Evolutionary conservation across 306 rosid species (phyloP), one percentile per base, ranked within the genome.

Genomic region (Lathyrus oleraceus): DNA sequence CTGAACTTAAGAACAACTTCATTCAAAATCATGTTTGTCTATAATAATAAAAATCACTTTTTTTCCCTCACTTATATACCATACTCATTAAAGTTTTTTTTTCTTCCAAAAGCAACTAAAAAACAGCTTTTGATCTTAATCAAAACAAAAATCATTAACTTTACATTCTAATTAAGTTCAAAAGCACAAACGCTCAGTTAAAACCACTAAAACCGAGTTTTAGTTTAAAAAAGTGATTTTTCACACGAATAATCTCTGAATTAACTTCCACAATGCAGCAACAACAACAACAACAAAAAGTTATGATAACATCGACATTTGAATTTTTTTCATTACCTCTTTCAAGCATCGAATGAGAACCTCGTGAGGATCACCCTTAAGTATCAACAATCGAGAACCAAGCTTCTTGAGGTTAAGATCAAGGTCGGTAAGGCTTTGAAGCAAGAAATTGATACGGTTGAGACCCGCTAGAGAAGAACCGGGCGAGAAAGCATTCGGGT

Each of bases 381-480:
- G 85, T 48, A 90, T 74, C 79, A 94, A 61, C 61, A 94, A 76
- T 27, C 92, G 72, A 1, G 98, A 93, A 12, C 96, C 98, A 39
- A 90, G 87, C 56, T 76, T 88, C 81, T 75, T 78, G 14, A 90
- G 91, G 76, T 70, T 93, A 36, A 67, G 61, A 51, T 88, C 89
- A 62, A 93, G 83, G 67, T 90, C 96, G 5, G 30, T 71, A 1
- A 93, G 94, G 69, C 98, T 85, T 79, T 93, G 84, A 4, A 88
- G 89, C 66, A 93, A 60, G 76, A 93, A 93, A 61, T 65, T 73
- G 61, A 88, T 88, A 6, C 97, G 90, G 82, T 85, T 93, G 14
- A 88, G 79, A 10, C 94, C 92, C 42, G 97, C 87, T 6, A 81
- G 85, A 0, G 85, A 21, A 0, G 96, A 88, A 4, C 98, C 94